Conservation (phyloP, 805 yeast species). For the Komagataella mondaviorum region DNA sequence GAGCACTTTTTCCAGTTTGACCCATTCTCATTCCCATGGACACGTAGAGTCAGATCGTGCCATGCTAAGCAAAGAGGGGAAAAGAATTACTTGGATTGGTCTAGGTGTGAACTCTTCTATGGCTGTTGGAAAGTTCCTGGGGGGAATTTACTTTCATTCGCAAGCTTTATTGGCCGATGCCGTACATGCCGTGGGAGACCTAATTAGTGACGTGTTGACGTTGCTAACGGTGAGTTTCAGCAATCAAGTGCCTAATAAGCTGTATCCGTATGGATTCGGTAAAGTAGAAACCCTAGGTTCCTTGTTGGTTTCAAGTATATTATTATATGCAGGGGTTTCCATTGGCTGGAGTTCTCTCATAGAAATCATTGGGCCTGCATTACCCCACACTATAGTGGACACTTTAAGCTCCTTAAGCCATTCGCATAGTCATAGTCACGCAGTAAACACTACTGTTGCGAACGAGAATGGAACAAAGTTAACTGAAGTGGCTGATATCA, state of each 20-base stretch:
- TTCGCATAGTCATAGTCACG: constrained; percentile 40
- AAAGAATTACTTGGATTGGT: constrained; percentile 87
- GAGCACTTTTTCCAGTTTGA: not conserved
- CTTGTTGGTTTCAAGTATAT: constrained; percentile 69
- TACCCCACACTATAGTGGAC: constrained; percentile 52
- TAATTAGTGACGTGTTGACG: constrained; percentile 82
- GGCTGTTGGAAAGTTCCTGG: constrained; percentile 78
- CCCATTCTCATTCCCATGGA: constrained; percentile 9
- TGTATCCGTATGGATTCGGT: constrained; percentile 83
- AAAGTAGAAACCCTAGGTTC: constrained; percentile 90
- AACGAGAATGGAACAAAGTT: constrained; percentile 3
- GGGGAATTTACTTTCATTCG: constrained; percentile 88
- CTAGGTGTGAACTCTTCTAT: constrained; percentile 70
- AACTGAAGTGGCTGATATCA: constrained; percentile 43
- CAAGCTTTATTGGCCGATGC: constrained; percentile 93
- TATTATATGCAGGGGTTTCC: constrained; percentile 77
- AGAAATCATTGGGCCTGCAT: constrained; percentile 49
- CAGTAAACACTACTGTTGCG: constrained; percentile 7
- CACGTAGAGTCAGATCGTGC: constrained; percentile 2
- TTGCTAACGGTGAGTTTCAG: constrained; percentile 79
- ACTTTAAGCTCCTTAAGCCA: constrained; percentile 33
- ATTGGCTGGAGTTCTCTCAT: constrained; percentile 80
- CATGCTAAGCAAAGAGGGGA: constrained; percentile 8
- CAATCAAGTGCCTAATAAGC: constrained; percentile 36
- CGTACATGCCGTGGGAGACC: constrained; percentile 82